Evolutionary conservation across 352 stramenopile species (phyloP).

Genomic region (Pythium periplocum): DNA sequence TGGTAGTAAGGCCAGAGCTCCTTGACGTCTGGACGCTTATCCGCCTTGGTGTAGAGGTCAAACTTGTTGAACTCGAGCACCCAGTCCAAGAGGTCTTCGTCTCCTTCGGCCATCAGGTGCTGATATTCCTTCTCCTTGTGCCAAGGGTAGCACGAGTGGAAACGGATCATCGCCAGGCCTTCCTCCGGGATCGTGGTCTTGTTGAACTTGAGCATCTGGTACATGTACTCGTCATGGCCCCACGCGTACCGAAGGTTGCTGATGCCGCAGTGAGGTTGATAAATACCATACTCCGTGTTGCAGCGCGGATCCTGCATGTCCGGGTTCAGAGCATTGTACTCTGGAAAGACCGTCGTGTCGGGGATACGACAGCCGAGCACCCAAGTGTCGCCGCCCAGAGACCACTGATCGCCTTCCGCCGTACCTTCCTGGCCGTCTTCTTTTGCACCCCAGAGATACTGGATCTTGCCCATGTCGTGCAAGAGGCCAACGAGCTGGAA

Average conservation of each 20-base stretch:
- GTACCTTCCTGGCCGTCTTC: conserved; percentile 87
- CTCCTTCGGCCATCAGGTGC: conserved; percentile 83
- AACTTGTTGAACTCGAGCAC: conserved; percentile 93
- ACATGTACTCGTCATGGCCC: conserved; percentile 94
- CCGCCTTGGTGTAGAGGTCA: conserved; percentile 92
- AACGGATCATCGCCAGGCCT: conserved; percentile 91
- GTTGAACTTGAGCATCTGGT: conserved; percentile 92
- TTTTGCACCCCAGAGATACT: conserved; percentile 87
- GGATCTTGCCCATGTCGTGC: conserved; percentile 95
- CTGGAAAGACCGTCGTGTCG: conserved; percentile 84
- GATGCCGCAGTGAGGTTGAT: conserved; percentile 85
- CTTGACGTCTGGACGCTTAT: conserved; percentile 69
- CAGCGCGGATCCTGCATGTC: conserved; percentile 84
- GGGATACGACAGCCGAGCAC: conserved; percentile 89
- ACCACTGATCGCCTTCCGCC: conserved; percentile 87
- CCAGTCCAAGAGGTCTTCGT: conserved; percentile 87
- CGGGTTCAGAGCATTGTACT: conserved; percentile 88
- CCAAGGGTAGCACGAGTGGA: conserved; percentile 92
- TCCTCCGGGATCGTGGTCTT: conserved; percentile 81
- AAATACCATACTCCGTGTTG: conserved; percentile 87
- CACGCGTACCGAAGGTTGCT: conserved; percentile 88
- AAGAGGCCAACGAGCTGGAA: conserved; percentile 89
- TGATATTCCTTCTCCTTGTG: conserved; percentile 91
- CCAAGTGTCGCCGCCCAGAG: conserved; percentile 91
- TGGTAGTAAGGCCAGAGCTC: conserved; percentile 92